Percentiles rank a stretch among this genome's conserved stretches.
phyloP scores from a whole-genome alignment of 495 filamentous ascomycete genomes.

The Aspergillus conjunctus region DNA sequence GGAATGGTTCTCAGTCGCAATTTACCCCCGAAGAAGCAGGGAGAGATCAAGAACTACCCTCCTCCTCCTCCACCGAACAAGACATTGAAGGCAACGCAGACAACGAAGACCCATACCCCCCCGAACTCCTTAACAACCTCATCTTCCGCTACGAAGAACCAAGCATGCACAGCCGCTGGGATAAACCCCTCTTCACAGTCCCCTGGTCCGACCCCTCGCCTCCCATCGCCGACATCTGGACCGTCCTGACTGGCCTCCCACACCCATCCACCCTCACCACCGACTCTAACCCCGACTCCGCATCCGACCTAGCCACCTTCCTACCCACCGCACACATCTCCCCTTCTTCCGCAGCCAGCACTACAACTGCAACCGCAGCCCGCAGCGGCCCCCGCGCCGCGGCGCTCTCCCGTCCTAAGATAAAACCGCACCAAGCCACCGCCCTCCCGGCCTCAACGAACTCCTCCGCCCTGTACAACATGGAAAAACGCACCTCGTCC shows the following conservation, averaged over 20 bases:
- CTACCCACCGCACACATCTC: conserved; percentile 31
- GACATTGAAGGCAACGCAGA: conserved; percentile 26
- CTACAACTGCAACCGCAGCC: conserved; percentile 28
- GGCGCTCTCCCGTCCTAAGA: conserved; percentile 34
- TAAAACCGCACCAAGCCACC: conserved; percentile 81
- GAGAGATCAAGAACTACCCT: too few relatives aligned
- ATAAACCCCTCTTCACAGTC: conserved; percentile 89
- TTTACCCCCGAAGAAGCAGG: not conserved
- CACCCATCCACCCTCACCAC: conserved; percentile 36
- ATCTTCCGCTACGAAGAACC: conserved; percentile 96
- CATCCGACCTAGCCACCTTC: conserved; percentile 31
- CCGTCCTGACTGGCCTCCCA: conserved; percentile 58
- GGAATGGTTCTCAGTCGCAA: conserved; percentile 2
- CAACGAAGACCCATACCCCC: conserved; percentile 59
- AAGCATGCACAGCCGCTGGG: conserved; percentile 92
- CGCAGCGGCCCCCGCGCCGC: conserved; percentile 18
- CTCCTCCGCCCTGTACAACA: conserved; percentile 78
- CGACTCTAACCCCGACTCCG: conserved; percentile 22
- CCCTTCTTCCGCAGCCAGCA: conserved; percentile 33
- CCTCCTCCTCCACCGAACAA: not conserved
- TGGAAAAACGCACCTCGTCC: conserved; percentile 83
- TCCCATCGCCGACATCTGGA: conserved; percentile 74
- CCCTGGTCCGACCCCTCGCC: conserved; percentile 74
- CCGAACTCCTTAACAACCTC: conserved; percentile 83
- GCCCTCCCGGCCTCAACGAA: conserved; percentile 66